Evolutionary conservation across 1,139 yeast species (phyloP), one percentile per base, ranked within the genome.

Genomic region (Debaryomyces sp.): DNA sequence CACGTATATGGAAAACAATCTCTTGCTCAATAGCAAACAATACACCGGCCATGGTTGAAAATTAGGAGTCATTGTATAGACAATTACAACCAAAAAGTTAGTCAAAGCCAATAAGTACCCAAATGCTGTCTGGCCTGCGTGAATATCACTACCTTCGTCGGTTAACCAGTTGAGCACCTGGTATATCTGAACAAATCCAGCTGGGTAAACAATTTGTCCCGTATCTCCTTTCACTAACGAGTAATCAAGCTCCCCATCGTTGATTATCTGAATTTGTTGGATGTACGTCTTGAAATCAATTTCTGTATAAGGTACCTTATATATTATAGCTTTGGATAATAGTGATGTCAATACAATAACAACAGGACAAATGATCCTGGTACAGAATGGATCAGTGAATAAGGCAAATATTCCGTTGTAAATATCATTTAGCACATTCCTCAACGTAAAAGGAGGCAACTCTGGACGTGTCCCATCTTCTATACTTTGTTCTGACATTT

Each of bases 121-220:
- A 63, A 91, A 92, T 0, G 82, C 55, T 7, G 67, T 60, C 62
- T 92, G 98, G 0, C 91, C 97, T 4, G 67, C 58, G 1, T 56
- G 47, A 5, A 92, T 64, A 51, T 82, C 70, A 2, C 68, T 68
- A 43, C 92, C 88, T 0, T 80, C 81, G 15, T 75, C 68, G 0
- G 96, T 88, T 23, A 87, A 46, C 71, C 77, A 73, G 53, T 78
- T 73, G 58, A 92, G 73, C 50, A 76, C 58, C 44, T 80, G 80
- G 66, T 86, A 91, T 7, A 91, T 73, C 61, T 81, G 79, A 1
- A 91, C 90, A 66, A 86, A 92, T 1, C 97, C 97, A 1, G 96
- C 98, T 1, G 99, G 98, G 62, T 92, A 92, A 21, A 92, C 98
- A 43, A 91, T 71, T 0, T 96, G 96, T 0, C 99, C 99, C 0